Evolutionary conservation across 176 grass and related monocot genomes (phyloP).

Genomic region (Canna indica): DNA sequence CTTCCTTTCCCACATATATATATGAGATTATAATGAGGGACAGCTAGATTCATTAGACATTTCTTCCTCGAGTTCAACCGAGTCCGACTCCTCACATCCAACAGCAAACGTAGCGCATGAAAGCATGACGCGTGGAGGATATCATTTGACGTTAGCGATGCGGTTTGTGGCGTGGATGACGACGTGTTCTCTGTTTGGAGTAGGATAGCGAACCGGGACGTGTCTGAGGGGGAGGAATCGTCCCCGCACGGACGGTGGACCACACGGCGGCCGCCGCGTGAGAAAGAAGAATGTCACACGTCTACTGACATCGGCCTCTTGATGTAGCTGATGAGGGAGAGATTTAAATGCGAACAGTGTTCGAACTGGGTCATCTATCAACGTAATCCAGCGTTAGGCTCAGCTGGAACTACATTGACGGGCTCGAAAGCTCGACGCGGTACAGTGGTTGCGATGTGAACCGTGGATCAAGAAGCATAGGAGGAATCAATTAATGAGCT

Average conservation of each 20-base stretch:
- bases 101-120: too few relatives aligned
- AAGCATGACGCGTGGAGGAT: too few relatives aligned
- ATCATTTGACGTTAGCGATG: neutral
- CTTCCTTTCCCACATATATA: neutral
- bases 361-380: neutral
- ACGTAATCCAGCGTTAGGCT: too few relatives aligned
- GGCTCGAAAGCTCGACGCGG: too few relatives aligned
- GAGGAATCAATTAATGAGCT: neutral
- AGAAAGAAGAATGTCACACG: neutral
- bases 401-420: too few relatives aligned
- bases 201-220: neutral
- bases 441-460: too few relatives aligned
- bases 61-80: too few relatives aligned
- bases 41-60: neutral
- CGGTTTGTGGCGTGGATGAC: neutral
- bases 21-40: slow-evolving; percentile 16
- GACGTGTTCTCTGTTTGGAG: neutral
- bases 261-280: neutral
- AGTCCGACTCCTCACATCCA: too few relatives aligned
- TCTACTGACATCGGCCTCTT: neutral
- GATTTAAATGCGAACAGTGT: neutral
- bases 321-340: neutral
- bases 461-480: neutral
- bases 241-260: slow-evolving; percentile 4
- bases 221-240: neutral